Conservation (phyloP, 1,284 basidiomycete species). For the Puccinia hordei region DNA sequence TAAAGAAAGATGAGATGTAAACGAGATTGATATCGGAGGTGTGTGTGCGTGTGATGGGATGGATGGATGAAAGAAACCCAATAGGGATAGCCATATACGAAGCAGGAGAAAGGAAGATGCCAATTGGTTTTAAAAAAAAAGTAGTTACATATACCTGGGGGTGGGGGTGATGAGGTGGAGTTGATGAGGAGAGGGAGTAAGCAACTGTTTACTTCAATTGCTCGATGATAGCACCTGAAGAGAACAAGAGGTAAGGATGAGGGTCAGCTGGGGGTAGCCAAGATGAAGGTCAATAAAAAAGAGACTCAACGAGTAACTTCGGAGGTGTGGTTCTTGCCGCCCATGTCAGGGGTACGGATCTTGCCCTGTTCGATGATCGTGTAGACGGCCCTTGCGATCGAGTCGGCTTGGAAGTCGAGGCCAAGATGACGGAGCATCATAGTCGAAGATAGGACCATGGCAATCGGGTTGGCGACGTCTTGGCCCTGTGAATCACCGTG, state of each 20-base stretch:
- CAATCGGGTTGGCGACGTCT: slow-evolving; percentile 81
- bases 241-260: background rate
- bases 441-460: slow-evolving; percentile 94
- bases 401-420: slow-evolving; percentile 92
- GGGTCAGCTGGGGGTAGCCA: background rate
- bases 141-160: background rate
- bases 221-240: slow-evolving; percentile 32
- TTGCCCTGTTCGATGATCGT: slow-evolving; percentile 87
- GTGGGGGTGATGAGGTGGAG: background rate
- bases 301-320: slow-evolving; percentile 31
- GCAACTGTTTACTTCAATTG: slow-evolving; percentile 15
- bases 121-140: background rate
- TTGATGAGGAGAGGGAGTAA: background rate
- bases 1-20: too few species aligned
- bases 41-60: too few species aligned
- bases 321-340: slow-evolving; percentile 65
- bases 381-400: slow-evolving; percentile 88
- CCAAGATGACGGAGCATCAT: slow-evolving; percentile 99
- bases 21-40: too few species aligned
- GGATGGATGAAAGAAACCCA: too few species aligned
- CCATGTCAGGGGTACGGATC: slow-evolving; percentile 92
- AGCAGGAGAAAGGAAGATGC: background rate
- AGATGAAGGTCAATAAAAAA: background rate
- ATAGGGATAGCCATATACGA: too few species aligned
- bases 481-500: slow-evolving; percentile 11